Conservation (phyloP, 805 yeast genomes). For the Jamesozyma hellenica region DNA sequence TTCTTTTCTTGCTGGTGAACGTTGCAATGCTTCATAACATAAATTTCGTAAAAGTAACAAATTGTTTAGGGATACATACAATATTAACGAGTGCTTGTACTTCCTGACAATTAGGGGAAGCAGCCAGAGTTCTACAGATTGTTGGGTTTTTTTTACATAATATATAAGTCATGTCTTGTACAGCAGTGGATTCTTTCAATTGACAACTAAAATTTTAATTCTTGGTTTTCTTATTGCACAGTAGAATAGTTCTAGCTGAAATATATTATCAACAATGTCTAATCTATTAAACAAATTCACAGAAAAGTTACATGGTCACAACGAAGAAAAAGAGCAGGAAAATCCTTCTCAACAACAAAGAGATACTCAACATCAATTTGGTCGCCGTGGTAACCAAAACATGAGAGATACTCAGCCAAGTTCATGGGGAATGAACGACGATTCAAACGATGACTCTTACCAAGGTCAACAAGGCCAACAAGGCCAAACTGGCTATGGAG, state of each 20-base stretch:
- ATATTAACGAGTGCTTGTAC: too few relatives aligned
- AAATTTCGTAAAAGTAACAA: too few relatives aligned
- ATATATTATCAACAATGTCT: conserved; percentile 15
- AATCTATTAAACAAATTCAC: conserved; percentile 25
- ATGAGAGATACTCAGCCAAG: conserved; percentile 3
- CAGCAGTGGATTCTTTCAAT: too few relatives aligned
- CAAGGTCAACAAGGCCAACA: not conserved
- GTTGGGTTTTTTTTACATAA: too few relatives aligned
- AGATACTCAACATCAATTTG: conserved; percentile 4
- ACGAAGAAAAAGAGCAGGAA: conserved; percentile 17
- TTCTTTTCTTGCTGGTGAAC: too few relatives aligned
- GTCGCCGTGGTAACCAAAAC: not conserved
- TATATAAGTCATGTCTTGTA: too few relatives aligned
- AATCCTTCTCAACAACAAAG: conserved; percentile 7
- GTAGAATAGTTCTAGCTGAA: not conserved
- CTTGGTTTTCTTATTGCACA: too few relatives aligned
- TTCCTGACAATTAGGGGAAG: too few relatives aligned
- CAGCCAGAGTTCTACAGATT: too few relatives aligned
- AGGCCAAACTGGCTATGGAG: not conserved
- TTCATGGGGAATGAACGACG: conserved; percentile 9
- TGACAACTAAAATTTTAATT: too few relatives aligned
- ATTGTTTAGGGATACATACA: too few relatives aligned
- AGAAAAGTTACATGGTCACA: conserved; percentile 24
- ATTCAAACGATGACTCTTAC: conserved; percentile 1
- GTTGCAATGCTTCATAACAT: too few relatives aligned